Conservation (phyloP, 73 alveolate species). For the Tetrahymena elliotti region DNA sequence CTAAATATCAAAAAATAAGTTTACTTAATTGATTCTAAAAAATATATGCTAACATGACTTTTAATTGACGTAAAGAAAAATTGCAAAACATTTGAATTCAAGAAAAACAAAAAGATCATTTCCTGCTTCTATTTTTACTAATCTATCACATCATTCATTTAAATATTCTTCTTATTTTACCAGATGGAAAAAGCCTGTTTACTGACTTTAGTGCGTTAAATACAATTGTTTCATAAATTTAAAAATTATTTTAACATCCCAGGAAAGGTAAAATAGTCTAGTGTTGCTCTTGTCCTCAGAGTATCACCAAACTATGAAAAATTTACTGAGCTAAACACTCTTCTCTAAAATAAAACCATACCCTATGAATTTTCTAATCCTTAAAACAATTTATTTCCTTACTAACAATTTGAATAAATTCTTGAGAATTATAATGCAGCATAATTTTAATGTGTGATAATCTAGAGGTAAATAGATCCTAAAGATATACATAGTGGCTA, state of each 20-base stretch:
- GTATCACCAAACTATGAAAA: not conserved
- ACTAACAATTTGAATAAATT: not conserved
- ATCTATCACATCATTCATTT: not conserved
- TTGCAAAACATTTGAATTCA: not conserved
- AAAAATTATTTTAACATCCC: not conserved
- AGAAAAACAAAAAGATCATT: not conserved
- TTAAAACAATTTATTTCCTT: not conserved
- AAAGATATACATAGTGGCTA: not conserved
- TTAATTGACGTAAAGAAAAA: not conserved
- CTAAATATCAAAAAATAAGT: not conserved
- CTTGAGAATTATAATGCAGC: not conserved
- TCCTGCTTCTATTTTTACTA: not conserved
- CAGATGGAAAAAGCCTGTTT: not conserved
- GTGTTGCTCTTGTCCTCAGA: not conserved
- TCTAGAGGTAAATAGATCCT: not conserved
- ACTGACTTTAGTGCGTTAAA: not conserved
- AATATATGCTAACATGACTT: not conserved
- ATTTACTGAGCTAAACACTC: not conserved
- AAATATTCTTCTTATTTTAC: not conserved
- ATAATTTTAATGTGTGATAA: not conserved
- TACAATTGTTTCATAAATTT: not conserved
- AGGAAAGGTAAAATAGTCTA: not conserved
- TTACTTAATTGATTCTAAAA: not conserved
- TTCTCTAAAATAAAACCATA: not conserved
- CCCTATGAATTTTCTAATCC: not conserved